phyloP scores from a whole-genome alignment of 1,139 yeast genomes.

The Sugiyamaella xylanicola region DNA sequence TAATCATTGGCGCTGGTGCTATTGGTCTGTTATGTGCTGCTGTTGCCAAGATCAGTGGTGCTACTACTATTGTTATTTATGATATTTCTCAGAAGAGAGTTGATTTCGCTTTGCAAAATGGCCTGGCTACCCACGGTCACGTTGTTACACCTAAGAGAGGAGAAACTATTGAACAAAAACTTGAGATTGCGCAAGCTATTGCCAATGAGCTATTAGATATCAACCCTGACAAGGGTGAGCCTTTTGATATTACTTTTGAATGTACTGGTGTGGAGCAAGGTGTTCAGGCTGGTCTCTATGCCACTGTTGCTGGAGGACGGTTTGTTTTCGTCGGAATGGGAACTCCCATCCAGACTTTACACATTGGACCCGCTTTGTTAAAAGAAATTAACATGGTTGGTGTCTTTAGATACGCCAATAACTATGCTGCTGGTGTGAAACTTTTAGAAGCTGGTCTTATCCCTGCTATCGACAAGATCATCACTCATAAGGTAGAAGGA shows the following conservation, averaged over 20 bases:
- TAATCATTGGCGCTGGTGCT: slow-evolving; percentile 86
- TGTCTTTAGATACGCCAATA: slow-evolving; percentile 40
- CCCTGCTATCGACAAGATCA: slow-evolving; percentile 34
- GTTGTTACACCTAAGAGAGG: slow-evolving; percentile 34
- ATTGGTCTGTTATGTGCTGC: slow-evolving; percentile 77
- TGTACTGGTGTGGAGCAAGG: slow-evolving; percentile 41
- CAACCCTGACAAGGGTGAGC: slow-evolving; percentile 33
- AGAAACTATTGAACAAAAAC: slow-evolving; percentile 31
- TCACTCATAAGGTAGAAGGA: slow-evolving; percentile 38
- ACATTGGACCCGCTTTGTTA: slow-evolving; percentile 38
- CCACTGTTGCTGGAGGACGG: slow-evolving; percentile 38
- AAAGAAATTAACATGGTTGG: slow-evolving; percentile 40
- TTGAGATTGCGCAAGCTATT: slow-evolving; percentile 28
- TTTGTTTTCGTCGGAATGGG: slow-evolving; percentile 41
- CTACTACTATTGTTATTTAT: slow-evolving; percentile 59
- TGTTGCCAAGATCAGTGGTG: slow-evolving; percentile 74
- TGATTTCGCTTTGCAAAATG: slow-evolving; percentile 40
- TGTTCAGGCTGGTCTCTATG: slow-evolving; percentile 44
- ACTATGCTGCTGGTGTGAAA: slow-evolving; percentile 36
- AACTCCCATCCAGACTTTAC: slow-evolving; percentile 38
- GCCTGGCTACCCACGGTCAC: slow-evolving; percentile 36
- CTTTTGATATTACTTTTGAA: slow-evolving; percentile 49
- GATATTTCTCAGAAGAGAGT: slow-evolving; percentile 63
- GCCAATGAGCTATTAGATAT: slow-evolving; percentile 28
- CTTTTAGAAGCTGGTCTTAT: slow-evolving; percentile 32